Evolutionary conservation across 257 asterid species (phyloP), one percentile per base, ranked within the genome.

Genomic region (Verbascum thapsus): DNA sequence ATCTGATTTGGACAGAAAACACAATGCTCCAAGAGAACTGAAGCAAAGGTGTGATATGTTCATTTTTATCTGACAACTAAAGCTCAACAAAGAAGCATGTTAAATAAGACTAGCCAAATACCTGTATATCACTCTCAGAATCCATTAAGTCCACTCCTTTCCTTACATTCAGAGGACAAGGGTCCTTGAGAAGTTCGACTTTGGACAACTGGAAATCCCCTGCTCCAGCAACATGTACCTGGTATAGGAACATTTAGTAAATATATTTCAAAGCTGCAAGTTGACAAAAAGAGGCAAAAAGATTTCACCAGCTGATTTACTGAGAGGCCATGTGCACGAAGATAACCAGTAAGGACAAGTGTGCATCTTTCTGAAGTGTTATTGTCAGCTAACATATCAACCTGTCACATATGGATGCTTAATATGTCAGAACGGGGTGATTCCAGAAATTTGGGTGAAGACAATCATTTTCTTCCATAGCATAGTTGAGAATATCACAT

Each of bases 211-310:
- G 96, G 77, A 81, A 94, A 77, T 94, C 97, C 71, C 99, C 99
- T 58, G 95, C 96, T 74, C 97, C 97, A 58, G 99, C 56, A 75
- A 94, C 81, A 76, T 94, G 99, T 71, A 94, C 95, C 99, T 94
- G 83, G 75, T 72, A 65, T 64, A 72, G 56, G 65, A 75, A 71
- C 26, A 71, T 45, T 76, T 73, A 77, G 81, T 38, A 71, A 63
- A 62, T 64, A 64, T 7, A 70, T 44, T 9, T 19, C 34, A 42
- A 40, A 30, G 11, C 16, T 12, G 64, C 58, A 67, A 47, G 76
- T 30, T 26, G 61, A 34, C 64, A 69, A 65, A 63, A 34, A 67
- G 67, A 65, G 71, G 81, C 40, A 55, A 39, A n/a, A 72, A 54
- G 62, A 54, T 26, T 56, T 70, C 74, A 94, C 99, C 99, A 94